phyloP scores from a whole-genome alignment of 345 rosid species.

The Populus euphratica region DNA sequence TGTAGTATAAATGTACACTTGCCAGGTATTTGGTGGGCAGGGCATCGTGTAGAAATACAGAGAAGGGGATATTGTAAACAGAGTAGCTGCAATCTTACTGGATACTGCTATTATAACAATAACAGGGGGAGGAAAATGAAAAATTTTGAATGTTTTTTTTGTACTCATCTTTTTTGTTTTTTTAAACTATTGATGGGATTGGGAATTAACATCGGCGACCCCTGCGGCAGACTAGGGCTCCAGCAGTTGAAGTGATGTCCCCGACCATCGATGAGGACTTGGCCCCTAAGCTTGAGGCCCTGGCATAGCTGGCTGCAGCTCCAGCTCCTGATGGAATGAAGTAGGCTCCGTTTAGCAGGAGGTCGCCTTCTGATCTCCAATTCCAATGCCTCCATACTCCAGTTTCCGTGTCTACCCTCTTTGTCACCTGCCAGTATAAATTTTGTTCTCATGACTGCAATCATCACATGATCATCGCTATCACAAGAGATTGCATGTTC shows the following conservation, averaged over 20 bases:
- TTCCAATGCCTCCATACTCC: slow-evolving; percentile 17
- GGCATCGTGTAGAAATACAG: slow-evolving; percentile 1
- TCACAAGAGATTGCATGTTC: neutral
- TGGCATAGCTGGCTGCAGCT: slow-evolving; percentile 27
- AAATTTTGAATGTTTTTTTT: neutral
- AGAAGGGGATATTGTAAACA: neutral
- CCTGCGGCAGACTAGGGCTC: slow-evolving; percentile 27
- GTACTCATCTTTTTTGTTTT: neutral
- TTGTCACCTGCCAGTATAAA: slow-evolving; percentile 17
- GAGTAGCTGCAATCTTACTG: slow-evolving; percentile 1
- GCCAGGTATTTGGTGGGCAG: slow-evolving; percentile 23
- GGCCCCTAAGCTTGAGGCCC: slow-evolving; percentile 29
- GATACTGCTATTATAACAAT: neutral
- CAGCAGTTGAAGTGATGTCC: slow-evolving; percentile 16
- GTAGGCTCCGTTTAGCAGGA: slow-evolving; percentile 24
- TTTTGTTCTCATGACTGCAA: neutral
- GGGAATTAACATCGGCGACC: slow-evolving; percentile 49
- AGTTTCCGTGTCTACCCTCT: slow-evolving; percentile 10
- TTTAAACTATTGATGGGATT: neutral
- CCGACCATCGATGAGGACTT: slow-evolving; percentile 31
- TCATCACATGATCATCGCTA: neutral
- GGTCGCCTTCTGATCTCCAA: slow-evolving; percentile 31
- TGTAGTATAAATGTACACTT: slow-evolving; percentile 30
- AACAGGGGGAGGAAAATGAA: neutral
- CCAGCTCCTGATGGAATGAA: slow-evolving; percentile 27